Evolutionary conservation across 139 green algal species (phyloP), one percentile per base, ranked within the genome.

Genomic region (Gonium pectorale): DNA sequence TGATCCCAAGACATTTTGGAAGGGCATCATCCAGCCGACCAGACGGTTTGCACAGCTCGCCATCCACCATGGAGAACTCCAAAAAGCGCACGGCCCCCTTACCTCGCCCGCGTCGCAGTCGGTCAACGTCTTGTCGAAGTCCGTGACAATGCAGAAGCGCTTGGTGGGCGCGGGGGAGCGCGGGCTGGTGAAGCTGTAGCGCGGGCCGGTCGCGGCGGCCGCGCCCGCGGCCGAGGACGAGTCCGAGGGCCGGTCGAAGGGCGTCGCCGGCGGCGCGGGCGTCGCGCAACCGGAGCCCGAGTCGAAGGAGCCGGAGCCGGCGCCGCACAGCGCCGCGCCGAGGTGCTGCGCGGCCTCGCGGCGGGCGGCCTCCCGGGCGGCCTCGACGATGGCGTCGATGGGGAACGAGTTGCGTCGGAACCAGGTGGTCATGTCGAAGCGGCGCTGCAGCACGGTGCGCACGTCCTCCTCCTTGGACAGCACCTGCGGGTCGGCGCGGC

Each of bases 101-200:
- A n/a, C n/a, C 90, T 97, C 94, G 35, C 89, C 87, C 83, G 89
- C 86, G 81, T 97, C 93, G 40, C 59, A 92, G 88, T 95, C 92
- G 3, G 90, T 89, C n/a, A 98, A 80, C 17, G 94, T 97, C 24
- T 93, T 90, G 91, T 98, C 95, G 84, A 98, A 97, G 82, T 97
- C 93, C 29, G 83, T 91, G 13, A 97, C 78, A 33, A 97, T 87
- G 70, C 95, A 80, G 24, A 72, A 43, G 31, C 77, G 79, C 59
- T 68, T 79, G 67, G 29, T n/a, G 3, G 80, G 67, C n/a, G 26
- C 6, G 0, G 80, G 26, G 3, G 8, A 6, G 51, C 74, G 67
- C 2, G 72, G n/a, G 33, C 19, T 5, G 13, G 29, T 51, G 46
- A 70, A 62, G 37, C 2, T 31, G 64, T 67, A 80, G 35, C 60